Evolutionary conservation across 768 basidiomycete genomes (phyloP).

Genomic region (Boletus sp.): DNA sequence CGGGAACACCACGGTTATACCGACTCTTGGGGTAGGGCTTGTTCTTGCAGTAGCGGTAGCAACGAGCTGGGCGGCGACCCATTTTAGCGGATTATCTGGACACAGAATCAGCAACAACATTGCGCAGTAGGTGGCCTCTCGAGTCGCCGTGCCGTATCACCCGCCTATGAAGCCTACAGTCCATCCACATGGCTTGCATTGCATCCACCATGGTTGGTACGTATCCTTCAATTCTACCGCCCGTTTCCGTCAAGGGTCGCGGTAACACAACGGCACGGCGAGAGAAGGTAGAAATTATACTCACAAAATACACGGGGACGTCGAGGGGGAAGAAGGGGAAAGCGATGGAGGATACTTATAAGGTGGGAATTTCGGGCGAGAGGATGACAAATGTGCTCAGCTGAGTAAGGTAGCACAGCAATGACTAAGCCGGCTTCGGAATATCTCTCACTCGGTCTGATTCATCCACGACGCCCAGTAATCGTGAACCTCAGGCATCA

Average conservation of each 20-base stretch:
- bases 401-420: slow-evolving; percentile 17
- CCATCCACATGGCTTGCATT: slow-evolving; percentile 8
- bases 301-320: slow-evolving; percentile 23
- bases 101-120: slow-evolving; percentile 3
- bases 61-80: slow-evolving; percentile 97
- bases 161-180: not conserved
- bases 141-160: not conserved
- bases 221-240: not conserved
- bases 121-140: not conserved
- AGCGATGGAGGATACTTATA: slow-evolving; percentile 12
- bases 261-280: not conserved
- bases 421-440: not conserved
- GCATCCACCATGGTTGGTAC: slow-evolving; percentile 15
- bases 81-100: slow-evolving; percentile 40
- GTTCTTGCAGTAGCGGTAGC: slow-evolving; percentile 99
- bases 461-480: too few relatives aligned
- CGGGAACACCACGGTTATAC: slow-evolving; percentile 99
- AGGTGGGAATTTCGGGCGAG: slow-evolving; percentile 15
- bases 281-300: not conserved
- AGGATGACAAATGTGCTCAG: slow-evolving; percentile 17
- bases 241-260: not conserved
- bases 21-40: slow-evolving; percentile 96
- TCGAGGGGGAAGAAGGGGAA: not conserved
- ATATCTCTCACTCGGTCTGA: too few relatives aligned
- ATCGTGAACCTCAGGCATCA: too few relatives aligned